Base-by-base conservation (phyloP, 192 early-diverging fungal genomes). In the Diversispora eburnea region DNA sequence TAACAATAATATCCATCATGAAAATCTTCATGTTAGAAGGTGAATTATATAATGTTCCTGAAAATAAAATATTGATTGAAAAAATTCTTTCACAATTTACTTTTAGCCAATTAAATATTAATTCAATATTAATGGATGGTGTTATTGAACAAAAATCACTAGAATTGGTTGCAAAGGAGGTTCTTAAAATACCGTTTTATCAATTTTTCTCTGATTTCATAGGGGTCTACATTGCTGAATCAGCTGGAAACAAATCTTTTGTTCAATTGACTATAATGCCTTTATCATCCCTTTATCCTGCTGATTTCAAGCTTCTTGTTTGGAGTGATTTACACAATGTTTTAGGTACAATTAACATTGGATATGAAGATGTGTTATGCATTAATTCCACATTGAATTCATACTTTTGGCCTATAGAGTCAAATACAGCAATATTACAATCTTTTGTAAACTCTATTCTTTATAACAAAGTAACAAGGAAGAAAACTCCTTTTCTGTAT, bases 371-470 rank as follows among this genome's bases (percentile, higher is more conserved):
- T 48, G 25, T 64, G 12, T 19, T 73, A 33, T 73, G 72, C 55
- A 19, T 58, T 6, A n/a, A 60, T 33, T 5, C 6, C 8, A 19
- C 39, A 59, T 59, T 59, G 20, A 73, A 62, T 61, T 19, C n/a
- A 54, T 73, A 73, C 19, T 73, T 73, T 64, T 73, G 33, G 41
- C 72, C 72, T 41, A 41, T 73, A n/a, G 72, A 73, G 64, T 12
- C 43, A 19, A 73, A 73, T 43, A 54, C 20, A 42, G 22, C 61
- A 8, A 45, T 73, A 12, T 13, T 73, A 19, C 47, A 63, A 43
- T 6, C 46, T 6, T 73, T 43, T 64, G 61, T 73, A 19, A 49
- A 20, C 4, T 10, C 61, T 39, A 45, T 73, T 13, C 42, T 73
- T 49, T n/a, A 64, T 51, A 5, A 7, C 12, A 45, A 49, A 19